A percentile compares a stretch with the other conserved stretches of the same genome.
Evolutionary conservation across 1,284 basidiomycete species (phyloP).

Genomic region (Leccinum insolens): DNA sequence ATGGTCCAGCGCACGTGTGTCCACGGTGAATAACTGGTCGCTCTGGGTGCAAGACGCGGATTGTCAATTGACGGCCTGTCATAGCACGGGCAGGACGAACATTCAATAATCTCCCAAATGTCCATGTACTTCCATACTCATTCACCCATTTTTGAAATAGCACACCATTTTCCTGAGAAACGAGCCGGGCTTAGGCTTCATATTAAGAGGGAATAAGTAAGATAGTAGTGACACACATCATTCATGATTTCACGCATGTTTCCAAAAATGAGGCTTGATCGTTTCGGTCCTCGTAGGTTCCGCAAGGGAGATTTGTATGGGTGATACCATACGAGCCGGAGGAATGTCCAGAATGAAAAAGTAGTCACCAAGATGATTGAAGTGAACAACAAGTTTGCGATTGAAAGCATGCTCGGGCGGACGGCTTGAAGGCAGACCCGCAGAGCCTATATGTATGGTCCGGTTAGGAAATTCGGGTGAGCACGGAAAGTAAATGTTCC

Average conservation of each 20-base stretch:
- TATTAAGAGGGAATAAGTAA: not conserved
- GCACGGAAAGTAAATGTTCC: too few relatives aligned
- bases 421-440: not conserved
- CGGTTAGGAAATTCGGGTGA: too few relatives aligned
- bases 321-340: not conserved
- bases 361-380: not conserved
- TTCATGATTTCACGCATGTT: constrained; percentile 5
- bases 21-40: constrained; percentile 2
- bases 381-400: not conserved
- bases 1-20: constrained; percentile 31
- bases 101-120: constrained; percentile 40
- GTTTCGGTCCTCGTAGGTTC: constrained; percentile 12
- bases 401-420: constrained; percentile 1
- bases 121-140: constrained; percentile 54
- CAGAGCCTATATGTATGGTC: not conserved
- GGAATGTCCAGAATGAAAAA: constrained; percentile 7
- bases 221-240: constrained; percentile 9
- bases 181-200: not conserved
- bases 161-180: constrained; percentile 4
- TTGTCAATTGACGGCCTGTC: not conserved
- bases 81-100: not conserved
- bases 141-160: constrained; percentile 43
- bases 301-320: constrained; percentile 10
- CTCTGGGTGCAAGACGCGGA: not conserved
- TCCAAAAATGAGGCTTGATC: constrained; percentile 10